Evolutionary conservation across 805 yeast species (phyloP).

Genomic region (Diddensiella santjacobensis): DNA sequence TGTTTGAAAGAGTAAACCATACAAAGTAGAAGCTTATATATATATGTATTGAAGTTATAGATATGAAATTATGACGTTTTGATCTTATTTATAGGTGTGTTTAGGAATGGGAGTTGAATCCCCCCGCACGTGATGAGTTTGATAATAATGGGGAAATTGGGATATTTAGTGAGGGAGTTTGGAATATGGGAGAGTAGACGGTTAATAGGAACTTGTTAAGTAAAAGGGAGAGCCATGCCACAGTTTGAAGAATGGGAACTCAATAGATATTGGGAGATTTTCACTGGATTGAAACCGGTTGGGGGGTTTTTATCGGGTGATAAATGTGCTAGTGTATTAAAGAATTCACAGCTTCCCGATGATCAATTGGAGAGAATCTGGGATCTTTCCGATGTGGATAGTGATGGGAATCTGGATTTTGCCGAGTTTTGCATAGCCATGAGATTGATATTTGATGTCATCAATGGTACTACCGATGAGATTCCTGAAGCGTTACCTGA

Average conservation of each 20-base stretch:
- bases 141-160: too few relatives aligned
- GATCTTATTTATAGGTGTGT: too few relatives aligned
- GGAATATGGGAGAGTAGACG: too few relatives aligned
- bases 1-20: too few relatives aligned
- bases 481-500: conserved; percentile 76
- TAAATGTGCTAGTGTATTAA: conserved; percentile 78
- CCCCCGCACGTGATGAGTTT: too few relatives aligned
- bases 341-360: conserved; percentile 80
- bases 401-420: conserved; percentile 87
- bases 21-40: too few relatives aligned
- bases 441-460: conserved; percentile 89
- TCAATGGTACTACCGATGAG: conserved; percentile 60
- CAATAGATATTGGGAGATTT: conserved; percentile 96
- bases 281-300: conserved; percentile 80
- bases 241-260: conserved; percentile 92
- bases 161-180: too few relatives aligned
- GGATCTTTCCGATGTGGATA: conserved; percentile 85
- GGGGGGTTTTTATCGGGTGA: conserved; percentile 79
- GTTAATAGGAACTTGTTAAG: too few relatives aligned
- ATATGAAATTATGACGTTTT: too few relatives aligned
- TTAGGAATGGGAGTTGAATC: too few relatives aligned
- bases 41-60: too few relatives aligned
- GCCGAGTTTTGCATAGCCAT: conserved; percentile 98
- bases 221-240: conserved; percentile 14
- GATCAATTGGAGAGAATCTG: conserved; percentile 78